These are phyloP conservation scores for Xylaria curta DNA, from an alignment of 495 filamentous ascomycete species.

Conservation along the genomic window DNA sequence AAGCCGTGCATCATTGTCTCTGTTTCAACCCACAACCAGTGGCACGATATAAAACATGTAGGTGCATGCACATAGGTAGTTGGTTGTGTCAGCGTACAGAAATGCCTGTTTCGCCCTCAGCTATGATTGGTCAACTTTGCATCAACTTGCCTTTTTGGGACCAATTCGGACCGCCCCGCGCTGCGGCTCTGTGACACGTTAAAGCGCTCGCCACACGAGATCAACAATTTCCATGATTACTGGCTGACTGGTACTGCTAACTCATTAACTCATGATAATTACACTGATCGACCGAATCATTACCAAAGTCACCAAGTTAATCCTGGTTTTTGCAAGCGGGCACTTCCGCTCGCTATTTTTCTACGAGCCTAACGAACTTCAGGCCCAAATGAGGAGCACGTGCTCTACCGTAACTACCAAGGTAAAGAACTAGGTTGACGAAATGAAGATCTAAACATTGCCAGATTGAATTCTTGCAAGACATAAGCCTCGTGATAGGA, in stretches of 20 bases:
- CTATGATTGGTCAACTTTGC: slow-evolving; percentile 7
- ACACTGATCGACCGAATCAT: not conserved
- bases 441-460: not conserved
- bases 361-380: not conserved
- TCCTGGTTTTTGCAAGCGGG: not conserved
- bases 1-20: not conserved
- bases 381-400: not conserved
- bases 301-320: not conserved
- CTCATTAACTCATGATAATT: not conserved
- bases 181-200: slow-evolving; percentile 1
- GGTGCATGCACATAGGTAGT: not conserved
- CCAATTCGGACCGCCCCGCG: not conserved
- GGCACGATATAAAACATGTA: not conserved
- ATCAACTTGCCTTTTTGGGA: slow-evolving; percentile 8
- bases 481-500: not conserved
- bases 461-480: not conserved
- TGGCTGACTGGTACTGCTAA: no score
- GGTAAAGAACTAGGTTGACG: not conserved
- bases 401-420: not conserved
- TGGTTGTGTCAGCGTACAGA: not conserved
- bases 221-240: not conserved
- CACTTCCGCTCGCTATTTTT: not conserved
- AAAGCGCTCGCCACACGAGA: not conserved
- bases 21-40: not conserved
- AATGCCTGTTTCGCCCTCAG: not conserved